A percentile compares a stretch with the other conserved stretches of the same genome.
Evolutionary conservation across 345 rosid species (phyloP).

Genomic region (Punica granatum): DNA sequence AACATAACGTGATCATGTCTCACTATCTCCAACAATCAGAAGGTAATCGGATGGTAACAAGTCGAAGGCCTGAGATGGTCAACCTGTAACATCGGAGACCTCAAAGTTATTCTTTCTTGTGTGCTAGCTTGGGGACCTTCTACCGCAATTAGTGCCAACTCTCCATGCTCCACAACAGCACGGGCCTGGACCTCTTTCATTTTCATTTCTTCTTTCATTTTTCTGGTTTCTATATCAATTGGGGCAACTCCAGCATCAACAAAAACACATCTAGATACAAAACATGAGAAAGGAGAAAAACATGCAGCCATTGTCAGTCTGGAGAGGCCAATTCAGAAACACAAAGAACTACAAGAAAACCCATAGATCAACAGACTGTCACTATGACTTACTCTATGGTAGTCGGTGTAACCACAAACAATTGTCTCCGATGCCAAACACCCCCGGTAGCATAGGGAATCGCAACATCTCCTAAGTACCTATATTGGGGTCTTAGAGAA

Average conservation of each 20-base stretch:
- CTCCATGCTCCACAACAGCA: slow-evolving; percentile 94
- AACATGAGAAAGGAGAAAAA: not conserved
- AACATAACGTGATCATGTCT: not conserved
- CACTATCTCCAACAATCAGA: not conserved
- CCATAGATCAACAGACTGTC: not conserved
- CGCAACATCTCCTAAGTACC: slow-evolving; percentile 96
- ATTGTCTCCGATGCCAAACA: slow-evolving; percentile 97
- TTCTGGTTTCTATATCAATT: slow-evolving; percentile 80
- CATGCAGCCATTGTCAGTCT: not conserved
- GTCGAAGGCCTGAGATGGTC: slow-evolving; percentile 5
- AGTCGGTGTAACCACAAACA: slow-evolving; percentile 94
- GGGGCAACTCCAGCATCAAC: slow-evolving; percentile 95
- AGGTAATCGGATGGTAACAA: not conserved
- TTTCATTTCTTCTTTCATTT: slow-evolving; percentile 86
- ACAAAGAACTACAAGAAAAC: not conserved
- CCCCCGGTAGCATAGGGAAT: slow-evolving; percentile 93
- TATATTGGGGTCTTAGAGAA: slow-evolving; percentile 89
- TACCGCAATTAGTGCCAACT: slow-evolving; percentile 81
- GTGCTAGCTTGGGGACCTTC: slow-evolving; percentile 54
- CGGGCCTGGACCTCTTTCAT: slow-evolving; percentile 82
- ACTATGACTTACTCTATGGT: slow-evolving; percentile 78
- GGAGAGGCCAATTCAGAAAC: not conserved
- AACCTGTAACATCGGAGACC: slow-evolving; percentile 98
- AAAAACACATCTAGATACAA: slow-evolving; percentile 68
- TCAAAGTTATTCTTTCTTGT: slow-evolving; percentile 66